A percentile compares a stretch with the other conserved stretches of the same genome.
phyloP scores from a whole-genome alignment of 2,329 filamentous ascomycete species.

The Apiospora saccharicola region DNA sequence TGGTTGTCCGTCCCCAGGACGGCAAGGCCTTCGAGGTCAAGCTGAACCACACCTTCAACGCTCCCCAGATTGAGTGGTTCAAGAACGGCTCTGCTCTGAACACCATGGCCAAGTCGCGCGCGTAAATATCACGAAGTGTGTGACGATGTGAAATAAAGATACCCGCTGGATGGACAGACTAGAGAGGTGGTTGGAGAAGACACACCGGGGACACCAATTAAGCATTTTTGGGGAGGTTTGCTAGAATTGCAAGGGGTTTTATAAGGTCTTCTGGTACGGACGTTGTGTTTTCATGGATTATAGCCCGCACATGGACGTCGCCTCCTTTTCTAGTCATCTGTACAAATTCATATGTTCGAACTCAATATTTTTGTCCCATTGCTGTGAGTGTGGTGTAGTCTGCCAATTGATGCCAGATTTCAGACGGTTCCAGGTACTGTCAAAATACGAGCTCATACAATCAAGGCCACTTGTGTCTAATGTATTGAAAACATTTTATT shows the following conservation, averaged over 20 bases:
- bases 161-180: conserved; percentile 25
- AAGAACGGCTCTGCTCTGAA: conserved; percentile 97
- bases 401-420: too few species aligned
- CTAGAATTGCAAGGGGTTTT: conserved; percentile 40
- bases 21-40: conserved; percentile 80
- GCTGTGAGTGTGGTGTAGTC: not conserved
- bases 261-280: conserved; percentile 42
- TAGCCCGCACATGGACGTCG: conserved; percentile 30
- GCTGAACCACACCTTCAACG: conserved; percentile 97
- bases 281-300: conserved; percentile 39
- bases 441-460: too few species aligned
- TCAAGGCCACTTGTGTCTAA: too few species aligned
- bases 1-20: conserved; percentile 90
- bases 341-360: conserved; percentile 42
- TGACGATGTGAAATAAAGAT: conserved; percentile 25
- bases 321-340: conserved; percentile 42
- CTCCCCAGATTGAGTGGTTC: conserved; percentile 98
- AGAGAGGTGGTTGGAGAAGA: conserved; percentile 33
- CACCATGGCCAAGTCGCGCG: conserved; percentile 85
- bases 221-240: conserved; percentile 44
- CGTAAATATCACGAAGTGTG: conserved; percentile 33
- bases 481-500: too few species aligned
- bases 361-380: not conserved
- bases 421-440: not conserved
- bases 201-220: conserved; percentile 15